Conservation (phyloP, 495 filamentous ascomycete species). For the Penicillium egyptiacum region DNA sequence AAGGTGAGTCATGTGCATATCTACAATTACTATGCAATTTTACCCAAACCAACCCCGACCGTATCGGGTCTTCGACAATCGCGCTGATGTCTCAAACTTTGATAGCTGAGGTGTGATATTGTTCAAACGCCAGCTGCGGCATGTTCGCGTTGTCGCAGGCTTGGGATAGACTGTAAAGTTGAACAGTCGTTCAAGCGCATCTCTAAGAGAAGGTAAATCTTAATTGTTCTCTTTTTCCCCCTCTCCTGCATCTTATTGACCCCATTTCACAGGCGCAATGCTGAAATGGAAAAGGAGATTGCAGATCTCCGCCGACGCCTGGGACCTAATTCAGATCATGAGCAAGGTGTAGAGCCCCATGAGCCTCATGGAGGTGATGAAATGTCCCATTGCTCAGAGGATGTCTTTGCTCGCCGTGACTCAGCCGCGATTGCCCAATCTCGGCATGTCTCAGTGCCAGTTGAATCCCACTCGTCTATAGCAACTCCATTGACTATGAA, state of each 20-base stretch:
- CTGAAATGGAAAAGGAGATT: slow-evolving; percentile 53
- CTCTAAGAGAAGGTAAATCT: slow-evolving; percentile 45
- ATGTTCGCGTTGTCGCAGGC: slow-evolving; percentile 50
- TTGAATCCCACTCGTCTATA: slow-evolving; percentile 39
- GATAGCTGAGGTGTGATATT: slow-evolving; percentile 50
- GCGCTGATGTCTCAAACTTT: slow-evolving; percentile 7
- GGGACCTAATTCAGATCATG: slow-evolving; percentile 33
- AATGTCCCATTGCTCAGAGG: slow-evolving; percentile 43
- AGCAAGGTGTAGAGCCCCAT: slow-evolving; percentile 29
- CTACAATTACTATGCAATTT: slow-evolving; percentile 4
- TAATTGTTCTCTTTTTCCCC: neutral
- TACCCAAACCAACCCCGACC: neutral
- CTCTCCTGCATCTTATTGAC: slow-evolving; percentile 15
- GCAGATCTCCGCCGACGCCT: slow-evolving; percentile 49
- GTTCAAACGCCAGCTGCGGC: slow-evolving; percentile 45
- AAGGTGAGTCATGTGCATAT: slow-evolving; percentile 39
- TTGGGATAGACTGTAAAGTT: slow-evolving; percentile 51
- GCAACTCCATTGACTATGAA: slow-evolving; percentile 42
- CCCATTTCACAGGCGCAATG: slow-evolving; percentile 42
- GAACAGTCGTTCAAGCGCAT: slow-evolving; percentile 50
- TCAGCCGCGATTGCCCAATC: slow-evolving; percentile 30
- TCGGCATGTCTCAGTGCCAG: slow-evolving; percentile 40
- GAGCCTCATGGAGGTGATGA: slow-evolving; percentile 34
- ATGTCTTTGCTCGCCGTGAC: slow-evolving; percentile 37
- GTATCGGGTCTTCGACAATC: neutral